Evolutionary conservation across 192 early-diverging fungal genomes (phyloP), one percentile per base, ranked within the genome.

Genomic region (Gaertneriomyces sp.): DNA sequence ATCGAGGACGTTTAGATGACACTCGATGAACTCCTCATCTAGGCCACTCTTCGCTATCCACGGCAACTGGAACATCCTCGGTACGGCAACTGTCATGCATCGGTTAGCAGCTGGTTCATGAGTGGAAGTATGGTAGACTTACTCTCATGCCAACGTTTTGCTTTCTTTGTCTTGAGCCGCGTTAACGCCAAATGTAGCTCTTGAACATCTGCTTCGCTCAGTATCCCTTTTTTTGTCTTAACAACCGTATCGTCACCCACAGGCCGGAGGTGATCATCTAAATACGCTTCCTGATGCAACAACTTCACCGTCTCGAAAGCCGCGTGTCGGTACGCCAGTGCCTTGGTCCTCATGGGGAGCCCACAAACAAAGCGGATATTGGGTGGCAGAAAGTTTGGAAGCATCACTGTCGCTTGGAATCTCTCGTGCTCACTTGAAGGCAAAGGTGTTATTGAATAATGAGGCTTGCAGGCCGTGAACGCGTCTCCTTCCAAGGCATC

Each of bases 261-360:
- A 0, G 93, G 92, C 7, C 81, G 47, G 10, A 97, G 76, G 44
- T 87, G 72, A 47, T 94, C 88, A 62, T 90, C 81, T n/a, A 97
- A 76, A 3, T 82, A 88, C 2, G 85, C 85, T 0, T 77, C 57
- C 17, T 74, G 63, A 66, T 93, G 88, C 9, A 97, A 78, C 63
- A 80, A 64, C 57, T 87, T 85, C 45, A 91, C 86, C 0, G 86
- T 76, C 40, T 90, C 83, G 45, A 91, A 84, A 0, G 91, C 87
- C 42, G 66, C 66, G 8, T 58, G 40, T 39, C 66, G 44, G 49
- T 17, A 60, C 11, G 66, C 66, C 7, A 68, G 46, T 5, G 56
- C 45, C 17, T 60, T 68, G 47, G 57, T 40, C 16, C 46, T 38
- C 67, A 60, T 62, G 4, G 63, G 56, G 6, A 25, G 55, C n/a